phyloP scores from a whole-genome alignment of 345 rosid genomes.

The Corchorus capsularis region DNA sequence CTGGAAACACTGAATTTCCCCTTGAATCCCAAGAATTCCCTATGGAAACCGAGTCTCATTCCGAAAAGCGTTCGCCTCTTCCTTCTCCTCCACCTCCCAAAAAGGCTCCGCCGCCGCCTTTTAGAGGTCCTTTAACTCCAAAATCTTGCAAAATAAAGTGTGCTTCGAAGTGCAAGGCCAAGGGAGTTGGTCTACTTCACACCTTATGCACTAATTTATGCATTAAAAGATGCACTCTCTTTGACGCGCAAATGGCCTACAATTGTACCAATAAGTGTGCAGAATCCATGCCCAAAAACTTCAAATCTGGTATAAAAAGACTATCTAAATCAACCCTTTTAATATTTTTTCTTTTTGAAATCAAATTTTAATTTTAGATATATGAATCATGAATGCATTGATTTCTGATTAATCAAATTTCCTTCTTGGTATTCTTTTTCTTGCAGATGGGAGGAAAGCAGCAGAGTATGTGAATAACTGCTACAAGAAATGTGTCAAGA shows the following conservation, averaged over 20 bases:
- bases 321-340: neutral
- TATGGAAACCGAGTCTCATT: neutral
- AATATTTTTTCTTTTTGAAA: neutral
- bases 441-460: neutral
- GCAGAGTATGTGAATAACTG: neutral
- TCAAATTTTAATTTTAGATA: too few species aligned
- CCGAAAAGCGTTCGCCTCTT: neutral
- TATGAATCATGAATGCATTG: too few species aligned
- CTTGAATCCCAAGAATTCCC: neutral
- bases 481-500: neutral
- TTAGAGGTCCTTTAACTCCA: too few species aligned
- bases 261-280: neutral
- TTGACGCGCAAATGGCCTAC: neutral
- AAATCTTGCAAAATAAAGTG: neutral
- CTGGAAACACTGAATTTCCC: neutral
- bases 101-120: too few species aligned
- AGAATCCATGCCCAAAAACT: neutral
- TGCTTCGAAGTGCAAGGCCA: neutral
- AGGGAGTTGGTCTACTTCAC: neutral
- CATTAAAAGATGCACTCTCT: neutral
- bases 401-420: neutral
- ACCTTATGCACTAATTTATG: conserved; percentile 8
- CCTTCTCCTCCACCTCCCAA: neutral
- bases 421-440: neutral
- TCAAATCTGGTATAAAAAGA: conserved; percentile 7